These are phyloP conservation scores for Tetracentron sinense DNA, from an alignment of 164 flowering plant species.

Conservation along the genomic window DNA sequence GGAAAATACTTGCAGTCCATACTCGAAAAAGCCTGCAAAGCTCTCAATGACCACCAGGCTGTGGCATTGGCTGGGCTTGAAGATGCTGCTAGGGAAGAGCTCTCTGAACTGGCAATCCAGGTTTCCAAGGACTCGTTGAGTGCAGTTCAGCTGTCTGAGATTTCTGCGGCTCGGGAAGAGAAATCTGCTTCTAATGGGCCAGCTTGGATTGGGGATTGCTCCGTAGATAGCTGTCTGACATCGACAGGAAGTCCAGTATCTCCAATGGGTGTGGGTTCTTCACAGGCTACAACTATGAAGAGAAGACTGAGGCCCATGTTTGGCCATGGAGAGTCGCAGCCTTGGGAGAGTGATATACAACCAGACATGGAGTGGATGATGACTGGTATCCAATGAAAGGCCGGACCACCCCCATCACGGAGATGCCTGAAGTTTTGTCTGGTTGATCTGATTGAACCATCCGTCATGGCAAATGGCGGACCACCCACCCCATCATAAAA, in stretches of 20 bases:
- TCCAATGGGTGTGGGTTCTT: slow-evolving; percentile 35
- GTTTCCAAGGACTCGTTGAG: slow-evolving; percentile 43
- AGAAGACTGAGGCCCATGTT: slow-evolving; percentile 60
- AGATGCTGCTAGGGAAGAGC: slow-evolving; percentile 70
- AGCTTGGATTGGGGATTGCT: slow-evolving; percentile 55
- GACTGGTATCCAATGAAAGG: slow-evolving; percentile 36
- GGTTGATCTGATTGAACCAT: neutral
- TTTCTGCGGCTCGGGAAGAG: slow-evolving; percentile 38
- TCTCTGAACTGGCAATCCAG: slow-evolving; percentile 73
- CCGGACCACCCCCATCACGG: neutral
- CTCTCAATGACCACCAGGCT: slow-evolving; percentile 61
- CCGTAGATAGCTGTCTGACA: slow-evolving; percentile 70
- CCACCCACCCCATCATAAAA: no score
- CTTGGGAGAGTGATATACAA: slow-evolving; percentile 39
- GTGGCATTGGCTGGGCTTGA: slow-evolving; percentile 60
- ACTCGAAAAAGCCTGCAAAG: slow-evolving; percentile 89
- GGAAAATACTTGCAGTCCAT: slow-evolving; percentile 81
- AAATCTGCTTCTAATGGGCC: slow-evolving; percentile 32
- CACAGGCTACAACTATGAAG: slow-evolving; percentile 45
- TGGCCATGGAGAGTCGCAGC: slow-evolving; percentile 40
- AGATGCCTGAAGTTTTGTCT: neutral
- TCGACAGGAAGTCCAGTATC: slow-evolving; percentile 57
- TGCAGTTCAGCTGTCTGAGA: slow-evolving; percentile 40
- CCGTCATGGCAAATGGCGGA: no score
- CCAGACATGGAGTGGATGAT: slow-evolving; percentile 70